Base-by-base conservation (phyloP, 75 land plant genomes). In the Isoetes taiwanensis region DNA sequence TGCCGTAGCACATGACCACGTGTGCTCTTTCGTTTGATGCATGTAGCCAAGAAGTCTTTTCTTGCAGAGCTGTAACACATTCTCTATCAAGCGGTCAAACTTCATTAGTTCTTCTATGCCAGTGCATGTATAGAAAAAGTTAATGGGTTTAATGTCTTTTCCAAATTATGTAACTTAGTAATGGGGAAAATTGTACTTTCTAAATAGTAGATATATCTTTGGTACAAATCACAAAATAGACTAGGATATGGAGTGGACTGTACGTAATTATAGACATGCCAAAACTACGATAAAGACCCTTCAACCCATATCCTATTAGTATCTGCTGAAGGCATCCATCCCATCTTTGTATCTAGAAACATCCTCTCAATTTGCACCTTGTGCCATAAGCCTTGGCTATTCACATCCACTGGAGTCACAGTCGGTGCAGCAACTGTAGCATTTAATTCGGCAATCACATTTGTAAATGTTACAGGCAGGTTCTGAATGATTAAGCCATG, bases 211-310 rank as follows among this genome's bases (percentile, higher is more conserved):
- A n/a, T n/a, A n/a, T n/a, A n/a, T n/a, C n/a, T n/a, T n/a, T n/a
- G n/a, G n/a, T n/a, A n/a, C n/a, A n/a, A n/a, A n/a, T n/a, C n/a
- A n/a, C n/a, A n/a, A n/a, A n/a, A n/a, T n/a, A n/a, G n/a, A n/a
- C n/a, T 9, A 60, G 41, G 29, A 52, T 52, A 60, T 60, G 41
- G 14, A 52, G 43, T 3, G 62, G 62, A 1, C 52, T 52, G 56
- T 60, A 60, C 12, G 62, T 60, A 20, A 60, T 39, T n/a, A 60
- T 33, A 10, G 62, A 60, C 52, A 60, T 41, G 52, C 62, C 62
- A 42, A 60, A 60, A 21, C 62, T 52, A 14, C 62, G 62, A 20
- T 60, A 60, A 0, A 60, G 34, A 21, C 62, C 62, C 38, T 30
- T 46, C 41, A 60, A 14, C 30, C 62, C 62, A 42, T 41, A 29